Percentiles rank a stretch among this genome's conserved stretches.
Evolutionary conservation across 164 flowering plant genomes (phyloP).

Genomic region (Magnolia officinalis): DNA sequence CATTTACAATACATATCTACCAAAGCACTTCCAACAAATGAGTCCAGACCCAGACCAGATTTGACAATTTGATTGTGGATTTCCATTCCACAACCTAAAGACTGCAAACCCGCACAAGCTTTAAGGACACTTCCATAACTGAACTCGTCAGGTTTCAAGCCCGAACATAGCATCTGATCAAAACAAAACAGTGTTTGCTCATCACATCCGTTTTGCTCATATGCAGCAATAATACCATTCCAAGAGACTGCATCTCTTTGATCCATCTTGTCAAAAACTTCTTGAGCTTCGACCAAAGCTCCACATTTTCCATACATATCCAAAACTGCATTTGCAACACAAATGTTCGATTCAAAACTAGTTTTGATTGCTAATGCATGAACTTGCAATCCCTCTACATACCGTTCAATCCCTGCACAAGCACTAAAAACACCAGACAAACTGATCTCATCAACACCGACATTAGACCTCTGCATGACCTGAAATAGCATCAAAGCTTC

Average conservation of each 20-base stretch:
- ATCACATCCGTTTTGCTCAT: constrained; percentile 59
- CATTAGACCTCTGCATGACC: constrained; percentile 33
- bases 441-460: constrained; percentile 59
- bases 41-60: constrained; percentile 55
- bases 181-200: constrained; percentile 43
- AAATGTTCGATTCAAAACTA: constrained; percentile 31
- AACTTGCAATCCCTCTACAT: constrained; percentile 53
- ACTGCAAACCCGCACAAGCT: constrained; percentile 56
- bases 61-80: constrained; percentile 58
- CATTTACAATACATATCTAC: constrained; percentile 85
- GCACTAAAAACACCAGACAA: constrained; percentile 72
- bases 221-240: constrained; percentile 77
- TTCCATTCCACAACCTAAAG: constrained; percentile 46
- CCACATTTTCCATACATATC: constrained; percentile 92
- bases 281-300: constrained; percentile 46
- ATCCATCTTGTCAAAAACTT: constrained; percentile 54
- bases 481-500: constrained; percentile 55
- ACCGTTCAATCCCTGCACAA: constrained; percentile 49
- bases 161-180: constrained; percentile 47
- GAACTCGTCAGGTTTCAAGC: constrained; percentile 77
- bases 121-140: constrained; percentile 77
- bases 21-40: constrained; percentile 60
- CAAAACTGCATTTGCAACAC: constrained; percentile 71
- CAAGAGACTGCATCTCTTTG: constrained; percentile 78
- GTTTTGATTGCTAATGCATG: constrained; percentile 59